phyloP scores from a whole-genome alignment of 2,329 filamentous ascomycete species.

The Penicillium sp. region DNA sequence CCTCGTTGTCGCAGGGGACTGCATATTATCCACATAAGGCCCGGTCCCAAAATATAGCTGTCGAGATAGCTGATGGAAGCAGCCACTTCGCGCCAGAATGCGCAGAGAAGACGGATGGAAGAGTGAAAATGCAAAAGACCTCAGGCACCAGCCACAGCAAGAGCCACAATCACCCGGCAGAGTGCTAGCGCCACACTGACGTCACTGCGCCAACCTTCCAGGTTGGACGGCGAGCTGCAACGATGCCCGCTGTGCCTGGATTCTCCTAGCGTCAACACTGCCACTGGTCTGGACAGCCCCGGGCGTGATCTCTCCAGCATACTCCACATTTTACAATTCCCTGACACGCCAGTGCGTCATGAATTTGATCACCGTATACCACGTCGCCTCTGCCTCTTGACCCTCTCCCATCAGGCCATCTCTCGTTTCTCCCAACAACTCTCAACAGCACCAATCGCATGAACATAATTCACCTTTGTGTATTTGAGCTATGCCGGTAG shows the following conservation, averaged over 20 bases:
- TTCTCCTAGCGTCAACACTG: neutral
- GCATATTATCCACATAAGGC: too few relatives aligned
- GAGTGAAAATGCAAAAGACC: neutral
- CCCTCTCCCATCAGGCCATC: neutral
- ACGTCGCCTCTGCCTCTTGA: neutral
- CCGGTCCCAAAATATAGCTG: too few relatives aligned
- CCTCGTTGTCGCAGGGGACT: too few relatives aligned
- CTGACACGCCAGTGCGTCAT: conserved; percentile 7
- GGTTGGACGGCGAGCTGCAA: conserved; percentile 3
- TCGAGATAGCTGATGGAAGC: too few relatives aligned
- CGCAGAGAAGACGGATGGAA: too few relatives aligned
- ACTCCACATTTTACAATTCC: conserved; percentile 1
- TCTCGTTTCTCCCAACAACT: neutral
- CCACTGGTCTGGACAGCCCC: neutral
- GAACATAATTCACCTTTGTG: too few relatives aligned
- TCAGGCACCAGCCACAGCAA: neutral
- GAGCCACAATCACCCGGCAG: neutral
- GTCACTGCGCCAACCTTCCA: conserved; percentile 1
- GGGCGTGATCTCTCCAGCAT: neutral
- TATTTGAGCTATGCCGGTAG: too few relatives aligned
- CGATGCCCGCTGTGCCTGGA: conserved; percentile 3
- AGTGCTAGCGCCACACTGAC: conserved; percentile 8
- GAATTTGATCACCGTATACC: too few relatives aligned
- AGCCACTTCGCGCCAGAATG: too few relatives aligned
- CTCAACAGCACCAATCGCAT: too few relatives aligned